Conservation (phyloP, 73 alveolate genomes). For the Tetrahymena elliotti region DNA sequence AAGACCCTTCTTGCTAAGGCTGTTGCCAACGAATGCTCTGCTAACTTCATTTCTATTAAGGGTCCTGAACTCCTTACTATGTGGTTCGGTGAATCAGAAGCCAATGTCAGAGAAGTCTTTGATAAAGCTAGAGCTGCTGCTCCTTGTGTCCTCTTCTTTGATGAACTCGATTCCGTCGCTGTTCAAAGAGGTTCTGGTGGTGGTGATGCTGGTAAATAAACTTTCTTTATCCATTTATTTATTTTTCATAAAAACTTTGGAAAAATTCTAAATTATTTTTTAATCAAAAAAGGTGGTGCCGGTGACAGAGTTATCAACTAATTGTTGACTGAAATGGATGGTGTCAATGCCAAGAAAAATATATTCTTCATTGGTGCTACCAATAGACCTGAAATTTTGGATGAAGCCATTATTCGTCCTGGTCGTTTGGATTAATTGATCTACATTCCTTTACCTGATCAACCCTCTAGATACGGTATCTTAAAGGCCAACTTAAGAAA, state of each 20-base stretch:
- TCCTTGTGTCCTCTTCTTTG: constrained; percentile 83
- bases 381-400: constrained; percentile 90
- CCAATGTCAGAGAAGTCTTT: constrained; percentile 78
- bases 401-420: constrained; percentile 96
- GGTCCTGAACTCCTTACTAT: constrained; percentile 68
- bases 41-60: constrained; percentile 68
- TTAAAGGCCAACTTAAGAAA: constrained; percentile 91
- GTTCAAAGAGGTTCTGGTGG: constrained; percentile 63
- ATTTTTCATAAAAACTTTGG: neutral
- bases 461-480: constrained; percentile 75
- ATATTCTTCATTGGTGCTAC: constrained; percentile 96
- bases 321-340: constrained; percentile 95
- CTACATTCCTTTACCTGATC: constrained; percentile 91
- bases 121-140: constrained; percentile 83
- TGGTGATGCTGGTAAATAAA: constrained; percentile 67
- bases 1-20: constrained; percentile 60
- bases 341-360: constrained; percentile 93
- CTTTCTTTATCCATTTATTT: neutral
- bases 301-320: constrained; percentile 95
- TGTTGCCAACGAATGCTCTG: constrained; percentile 74
- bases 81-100: constrained; percentile 79
- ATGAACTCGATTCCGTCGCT: constrained; percentile 79
- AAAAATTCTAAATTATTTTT: neutral
- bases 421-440: constrained; percentile 90
- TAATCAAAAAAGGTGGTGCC: constrained; percentile 64